phyloP scores from a whole-genome alignment of 805 yeast species.

The Kuraishia ogatae region DNA sequence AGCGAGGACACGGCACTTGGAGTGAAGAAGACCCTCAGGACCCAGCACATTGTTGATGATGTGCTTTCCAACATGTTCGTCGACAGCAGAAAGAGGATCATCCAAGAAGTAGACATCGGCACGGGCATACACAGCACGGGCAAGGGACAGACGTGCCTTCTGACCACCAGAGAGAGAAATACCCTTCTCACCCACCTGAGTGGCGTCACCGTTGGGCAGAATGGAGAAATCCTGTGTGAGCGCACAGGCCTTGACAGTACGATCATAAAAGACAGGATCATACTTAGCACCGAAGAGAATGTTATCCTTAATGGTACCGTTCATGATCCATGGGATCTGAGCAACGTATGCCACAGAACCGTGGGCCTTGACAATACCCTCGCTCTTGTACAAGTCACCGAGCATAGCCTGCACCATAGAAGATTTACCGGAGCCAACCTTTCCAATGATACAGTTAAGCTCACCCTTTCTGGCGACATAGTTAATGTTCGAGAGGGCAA shows the following conservation, averaged over 20 bases:
- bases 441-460: conserved; percentile 78
- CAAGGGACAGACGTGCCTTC: conserved; percentile 85
- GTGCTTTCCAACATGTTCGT: conserved; percentile 88
- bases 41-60: conserved; percentile 78
- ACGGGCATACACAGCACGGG: conserved; percentile 89
- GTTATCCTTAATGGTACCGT: conserved; percentile 82
- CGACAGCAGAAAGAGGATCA: conserved; percentile 92
- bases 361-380: conserved; percentile 62
- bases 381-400: conserved; percentile 73
- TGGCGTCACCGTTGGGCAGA: conserved; percentile 77
- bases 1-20: conserved; percentile 73
- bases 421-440: conserved; percentile 87
- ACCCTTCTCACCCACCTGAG: conserved; percentile 94
- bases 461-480: conserved; percentile 66
- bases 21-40: conserved; percentile 61
- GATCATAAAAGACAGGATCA: conserved; percentile 71
- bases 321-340: conserved; percentile 94
- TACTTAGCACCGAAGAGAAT: conserved; percentile 78
- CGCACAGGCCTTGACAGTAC: conserved; percentile 83
- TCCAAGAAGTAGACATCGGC: conserved; percentile 85
- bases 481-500: conserved; percentile 56
- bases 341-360: conserved; percentile 87
- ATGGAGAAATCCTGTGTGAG: conserved; percentile 64
- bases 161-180: conserved; percentile 94
- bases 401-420: conserved; percentile 70